Evolutionary conservation across 108 stramenopile species (phyloP), one percentile per base, ranked within the genome.

Genomic region (Nitzschia putrida): DNA sequence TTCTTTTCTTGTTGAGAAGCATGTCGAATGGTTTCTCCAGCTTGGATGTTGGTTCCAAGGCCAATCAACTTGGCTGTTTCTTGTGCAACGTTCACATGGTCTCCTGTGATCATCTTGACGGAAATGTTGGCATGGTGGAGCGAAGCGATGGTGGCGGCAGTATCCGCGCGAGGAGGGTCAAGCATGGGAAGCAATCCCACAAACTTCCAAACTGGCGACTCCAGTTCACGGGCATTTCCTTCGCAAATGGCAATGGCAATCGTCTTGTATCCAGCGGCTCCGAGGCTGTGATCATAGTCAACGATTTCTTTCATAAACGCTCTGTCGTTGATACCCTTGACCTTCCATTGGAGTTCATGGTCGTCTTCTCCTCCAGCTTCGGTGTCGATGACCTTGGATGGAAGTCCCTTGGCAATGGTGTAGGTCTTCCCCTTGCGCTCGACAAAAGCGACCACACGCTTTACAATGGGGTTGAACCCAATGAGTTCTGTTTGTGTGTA

Each of bases 61-160:
- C 50, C 57, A 21, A 71, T 43, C 26, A 55, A 51, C 56, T 63
- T 53, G 34, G 88, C 89, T 22, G 91, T 91, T 53, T 95, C 79
- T 41, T 64, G 59, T 26, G 89, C 94, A 76, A 95, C 90, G 49
- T 81, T 50, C 22, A 80, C 44, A 68, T 95, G 94, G 64, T 95
- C 94, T 41, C 94, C 94, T 20, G 93, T 92, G 71, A 92, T 82
- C 91, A 95, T 92, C 69, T 95, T 95, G 43, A 95, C 94, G 24
- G 75, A 65, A 21, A 95, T 82, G 44, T 88, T 88, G 58, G 72
- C 61, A 21, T 68, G 61, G 49, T 68, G 38, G 45, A 83, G 83
- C n/a, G 77, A 64, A 44, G 57, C 23, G 64, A 95, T 86, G 13
- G 91, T 91, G 47, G 78, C 70, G 50, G 77, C 81, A 10, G 94